phyloP scores from a whole-genome alignment of 1,284 basidiomycete genomes.

The Coniferiporia weirii region DNA sequence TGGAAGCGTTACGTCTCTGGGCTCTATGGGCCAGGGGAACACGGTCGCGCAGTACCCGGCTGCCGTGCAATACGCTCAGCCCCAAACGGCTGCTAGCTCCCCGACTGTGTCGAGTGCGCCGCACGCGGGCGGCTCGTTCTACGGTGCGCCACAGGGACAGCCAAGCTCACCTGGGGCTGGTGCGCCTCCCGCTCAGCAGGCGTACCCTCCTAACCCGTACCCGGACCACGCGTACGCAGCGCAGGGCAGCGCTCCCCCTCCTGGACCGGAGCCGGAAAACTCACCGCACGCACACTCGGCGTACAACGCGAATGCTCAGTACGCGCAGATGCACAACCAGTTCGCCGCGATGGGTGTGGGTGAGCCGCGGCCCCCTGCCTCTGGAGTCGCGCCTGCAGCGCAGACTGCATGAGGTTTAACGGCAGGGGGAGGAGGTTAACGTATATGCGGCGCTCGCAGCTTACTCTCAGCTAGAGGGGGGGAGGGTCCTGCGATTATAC shows the following conservation, averaged over 20 bases:
- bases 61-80: background rate
- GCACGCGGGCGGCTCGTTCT: conserved; percentile 6
- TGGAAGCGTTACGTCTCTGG: conserved; percentile 4
- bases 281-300: background rate
- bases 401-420: conserved; percentile 9
- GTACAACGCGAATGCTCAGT: conserved; percentile 11
- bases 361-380: conserved; percentile 7
- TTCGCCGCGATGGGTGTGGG: conserved; percentile 16
- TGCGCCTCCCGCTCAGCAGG: conserved; percentile 1
- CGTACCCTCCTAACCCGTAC: conserved; percentile 16
- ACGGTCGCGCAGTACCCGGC: background rate
- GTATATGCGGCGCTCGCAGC: background rate
- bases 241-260: background rate
- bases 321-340: conserved; percentile 17
- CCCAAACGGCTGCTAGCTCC: background rate
- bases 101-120: conserved; percentile 5
- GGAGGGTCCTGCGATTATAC: too few relatives aligned
- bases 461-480: too few relatives aligned
- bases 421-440: background rate
- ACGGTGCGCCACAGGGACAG: conserved; percentile 9
- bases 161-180: conserved; percentile 5
- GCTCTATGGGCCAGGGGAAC: background rate
- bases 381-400: conserved; percentile 5
- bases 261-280: background rate
- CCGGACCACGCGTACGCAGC: background rate